Evolutionary conservation across 2,329 filamentous ascomycete species (phyloP).

Genomic region (Ilyonectria destructans): DNA sequence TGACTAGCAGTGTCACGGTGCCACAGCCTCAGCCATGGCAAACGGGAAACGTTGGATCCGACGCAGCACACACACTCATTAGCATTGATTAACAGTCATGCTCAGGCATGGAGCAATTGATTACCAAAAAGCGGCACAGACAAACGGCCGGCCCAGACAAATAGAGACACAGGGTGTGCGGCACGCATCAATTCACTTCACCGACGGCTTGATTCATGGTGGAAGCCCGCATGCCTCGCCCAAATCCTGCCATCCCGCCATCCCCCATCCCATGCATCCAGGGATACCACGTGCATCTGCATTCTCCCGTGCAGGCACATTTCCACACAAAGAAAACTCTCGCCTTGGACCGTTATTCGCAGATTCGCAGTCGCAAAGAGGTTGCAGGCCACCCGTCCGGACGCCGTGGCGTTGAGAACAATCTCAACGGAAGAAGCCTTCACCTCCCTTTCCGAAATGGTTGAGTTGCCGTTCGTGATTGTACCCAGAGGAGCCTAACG

Average conservation of each 20-base stretch:
- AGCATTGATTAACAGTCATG: not conserved
- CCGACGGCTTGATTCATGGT: constrained; percentile 11
- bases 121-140: not conserved
- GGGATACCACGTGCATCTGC: constrained; percentile 15
- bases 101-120: not conserved
- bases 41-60: constrained; percentile 1
- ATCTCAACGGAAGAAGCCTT: constrained; percentile 1
- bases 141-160: not conserved
- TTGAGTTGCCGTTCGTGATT: constrained; percentile 5
- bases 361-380: not conserved
- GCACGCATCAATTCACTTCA: constrained; percentile 7
- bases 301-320: not conserved
- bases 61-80: not conserved
- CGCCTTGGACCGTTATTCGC: not conserved
- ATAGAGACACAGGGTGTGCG: not conserved
- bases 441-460: not conserved
- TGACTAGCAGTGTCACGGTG: constrained; percentile 5
- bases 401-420: not conserved
- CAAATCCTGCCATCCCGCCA: not conserved
- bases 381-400: not conserved
- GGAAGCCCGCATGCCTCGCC: not conserved
- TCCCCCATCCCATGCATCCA: not conserved
- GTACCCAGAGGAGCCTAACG: not conserved
- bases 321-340: not conserved
- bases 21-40: constrained; percentile 9